Base-by-base conservation (phyloP, 352 stramenopile species). In the Saprolegnia diclina region DNA sequence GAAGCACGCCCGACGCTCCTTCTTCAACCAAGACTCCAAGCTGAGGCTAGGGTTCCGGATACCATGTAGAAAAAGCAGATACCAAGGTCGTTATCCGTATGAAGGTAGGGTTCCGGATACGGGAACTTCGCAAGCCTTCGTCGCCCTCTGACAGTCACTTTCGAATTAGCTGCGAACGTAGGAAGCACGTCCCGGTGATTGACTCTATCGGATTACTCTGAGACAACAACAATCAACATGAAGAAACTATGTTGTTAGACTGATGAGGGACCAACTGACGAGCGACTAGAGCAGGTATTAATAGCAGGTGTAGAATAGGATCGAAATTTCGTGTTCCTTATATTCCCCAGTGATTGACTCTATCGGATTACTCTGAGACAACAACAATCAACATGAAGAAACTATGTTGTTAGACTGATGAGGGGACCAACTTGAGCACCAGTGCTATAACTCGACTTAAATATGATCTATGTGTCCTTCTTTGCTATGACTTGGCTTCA, bases 331-430 rank as follows among this genome's bases (percentile, higher is more conserved):
- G n/a, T n/a, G n/a, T n/a, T n/a, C n/a, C n/a, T n/a, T n/a, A n/a
- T n/a, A 14, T n/a, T 48, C 42, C 52, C 52, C 52, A 59, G 35
- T 59, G 52, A 59, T 40, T 59, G 52, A 29, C 19, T 59, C 52
- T 59, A 59, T 59, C 52, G 52, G 52, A 59, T 59, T 59, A 59
- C 52, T 59, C 52, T 59, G 52, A 59, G 52, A 59, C 52, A 59
- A 59, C 52, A 59, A 59, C 24, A 59, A 59, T 59, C 52, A 59
- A 59, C 19, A 59, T 59, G 52, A 59, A 59, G 52, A 59, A 59
- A 59, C 24, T 40, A 59, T 59, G 52, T 59, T 59, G 52, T 59
- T 59, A 59, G 52, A 59, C 24, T 59, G 52, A 59, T 59, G 52
- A 59, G 52, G 52, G 52, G 42, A 48, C 29, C 29, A 6, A 5